Evolutionary conservation across 495 filamentous ascomycete species (phyloP).

Genomic region (Terfezia boudieri): DNA sequence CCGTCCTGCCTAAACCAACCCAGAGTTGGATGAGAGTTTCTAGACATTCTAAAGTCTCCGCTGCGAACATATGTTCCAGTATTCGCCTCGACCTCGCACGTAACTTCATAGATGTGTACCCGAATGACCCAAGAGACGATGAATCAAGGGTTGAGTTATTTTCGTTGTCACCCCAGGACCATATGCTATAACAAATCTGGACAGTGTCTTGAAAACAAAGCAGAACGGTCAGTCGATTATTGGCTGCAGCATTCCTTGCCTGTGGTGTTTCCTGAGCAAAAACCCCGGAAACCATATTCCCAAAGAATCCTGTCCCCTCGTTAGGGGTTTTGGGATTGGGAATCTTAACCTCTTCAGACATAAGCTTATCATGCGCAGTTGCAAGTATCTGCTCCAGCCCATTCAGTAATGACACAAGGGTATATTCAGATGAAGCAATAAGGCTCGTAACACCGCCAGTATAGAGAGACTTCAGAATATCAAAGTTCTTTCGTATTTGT

Average conservation of each 20-base stretch:
- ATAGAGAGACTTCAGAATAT: slow-evolving; percentile 23
- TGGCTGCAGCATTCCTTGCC: slow-evolving; percentile 55
- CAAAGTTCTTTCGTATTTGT: slow-evolving; percentile 49
- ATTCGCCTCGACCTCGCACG: slow-evolving; percentile 68
- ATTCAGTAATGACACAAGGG: slow-evolving; percentile 56
- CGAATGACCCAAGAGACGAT: slow-evolving; percentile 59
- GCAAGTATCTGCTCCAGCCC: slow-evolving; percentile 80
- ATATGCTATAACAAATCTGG: slow-evolving; percentile 73
- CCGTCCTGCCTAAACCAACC: slow-evolving; percentile 22
- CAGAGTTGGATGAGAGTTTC: slow-evolving; percentile 77
- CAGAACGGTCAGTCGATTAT: slow-evolving; percentile 76
- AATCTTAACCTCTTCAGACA: slow-evolving; percentile 48
- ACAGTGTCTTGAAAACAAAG: slow-evolving; percentile 95
- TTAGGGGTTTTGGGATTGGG: slow-evolving; percentile 54
- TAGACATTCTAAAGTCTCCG: slow-evolving; percentile 83
- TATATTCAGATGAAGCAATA: slow-evolving; percentile 35
- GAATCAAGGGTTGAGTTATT: slow-evolving; percentile 35
- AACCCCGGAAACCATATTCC: slow-evolving; percentile 87
- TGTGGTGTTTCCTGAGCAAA: slow-evolving; percentile 62
- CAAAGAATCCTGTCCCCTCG: slow-evolving; percentile 77
- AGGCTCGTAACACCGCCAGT: slow-evolving; percentile 10
- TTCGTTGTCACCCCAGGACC: slow-evolving; percentile 65
- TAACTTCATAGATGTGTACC: slow-evolving; percentile 71
- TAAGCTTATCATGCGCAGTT: slow-evolving; percentile 60
- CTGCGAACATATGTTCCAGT: slow-evolving; percentile 78